Conservation (phyloP, 2,329 filamentous ascomycete genomes). For the Microsporum audouinii region DNA sequence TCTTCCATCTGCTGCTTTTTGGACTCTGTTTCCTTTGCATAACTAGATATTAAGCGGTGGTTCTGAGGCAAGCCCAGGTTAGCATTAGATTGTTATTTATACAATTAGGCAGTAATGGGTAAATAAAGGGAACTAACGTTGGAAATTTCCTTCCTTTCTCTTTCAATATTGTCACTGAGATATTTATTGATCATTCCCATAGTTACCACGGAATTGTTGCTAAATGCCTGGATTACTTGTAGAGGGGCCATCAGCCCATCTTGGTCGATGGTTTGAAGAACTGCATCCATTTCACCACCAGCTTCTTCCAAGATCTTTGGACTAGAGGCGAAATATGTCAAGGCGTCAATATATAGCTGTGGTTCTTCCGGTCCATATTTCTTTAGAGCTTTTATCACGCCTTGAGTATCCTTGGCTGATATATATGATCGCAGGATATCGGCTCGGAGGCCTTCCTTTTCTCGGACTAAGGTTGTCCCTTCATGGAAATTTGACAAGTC, state of each 20-base stretch:
- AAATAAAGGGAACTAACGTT: slow-evolving; percentile 28
- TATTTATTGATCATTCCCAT: slow-evolving; percentile 98
- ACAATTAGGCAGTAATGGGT: background rate
- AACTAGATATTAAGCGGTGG: slow-evolving; percentile 67
- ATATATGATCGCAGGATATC: slow-evolving; percentile 98
- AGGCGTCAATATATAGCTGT: slow-evolving; percentile 78
- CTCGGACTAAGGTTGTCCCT: slow-evolving; percentile 82
- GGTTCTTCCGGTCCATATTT: slow-evolving; percentile 91
- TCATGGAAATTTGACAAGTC: slow-evolving; percentile 83
- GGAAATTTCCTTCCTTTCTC: slow-evolving; percentile 76
- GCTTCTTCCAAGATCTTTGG: slow-evolving; percentile 71
- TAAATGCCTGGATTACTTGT: slow-evolving; percentile 89
- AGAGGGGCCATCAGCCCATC: slow-evolving; percentile 90
- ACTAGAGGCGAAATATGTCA: slow-evolving; percentile 87
- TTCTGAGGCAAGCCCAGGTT: slow-evolving; percentile 40
- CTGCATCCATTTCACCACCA: slow-evolving; percentile 67
- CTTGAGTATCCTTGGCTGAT: slow-evolving; percentile 76
- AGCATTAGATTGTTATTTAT: background rate
- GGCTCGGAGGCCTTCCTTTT: slow-evolving; percentile 80
- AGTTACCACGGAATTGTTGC: slow-evolving; percentile 68
- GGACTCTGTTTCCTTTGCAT: slow-evolving; percentile 68
- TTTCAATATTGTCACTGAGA: slow-evolving; percentile 73
- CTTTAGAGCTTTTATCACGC: slow-evolving; percentile 75
- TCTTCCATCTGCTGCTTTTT: slow-evolving; percentile 70
- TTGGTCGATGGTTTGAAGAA: slow-evolving; percentile 76